Base-by-base conservation (phyloP, 768 basidiomycete genomes). In the Mycena crocata region DNA sequence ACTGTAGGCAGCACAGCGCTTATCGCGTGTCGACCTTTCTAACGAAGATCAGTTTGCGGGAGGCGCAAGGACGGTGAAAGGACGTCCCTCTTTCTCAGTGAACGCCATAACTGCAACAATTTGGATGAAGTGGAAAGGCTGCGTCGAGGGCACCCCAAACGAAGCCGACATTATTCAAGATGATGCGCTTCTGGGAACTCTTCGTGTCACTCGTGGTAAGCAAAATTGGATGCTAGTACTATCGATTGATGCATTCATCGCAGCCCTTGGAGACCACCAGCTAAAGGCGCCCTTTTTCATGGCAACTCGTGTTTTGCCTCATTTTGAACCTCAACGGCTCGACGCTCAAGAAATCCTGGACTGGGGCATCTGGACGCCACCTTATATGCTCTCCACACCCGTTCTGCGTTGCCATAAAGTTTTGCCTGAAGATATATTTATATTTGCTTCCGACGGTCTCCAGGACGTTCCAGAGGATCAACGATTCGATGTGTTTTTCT, bases 71-170 rank as follows among this genome's bases (percentile, higher is more conserved):
- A 71, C 19, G 71, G 72, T 15, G 69, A 55, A 51, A 77, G 74
- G 73, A 67, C 71, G 0, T 67, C 72, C 19, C n/a, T 28, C 13
- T 34, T 58, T 3, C 68, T 81, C 9, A 79, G 76, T 46, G 51
- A 73, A 19, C 59, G 73, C 12, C 80, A 79, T 64, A 79, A 79
- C 58, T 74, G 74, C 48, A 58, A 57, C 48, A 81, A 79, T 58
- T 67, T 71, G 15, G 10, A 35, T 12, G 79, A 79, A 59, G 32
- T 67, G 3, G 68, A 68, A 51, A 76, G 79, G 14, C 70, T 79
- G 56, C 51, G 40, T 44, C 72, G 63, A 54, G 77, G 81, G 46
- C 80, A 79, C 48, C 65, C 73, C 40, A 75, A n/a, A 75, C 45
- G 79, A 79, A 62, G 15, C 13, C 15, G 21, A 59, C 21, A 24